These are phyloP conservation scores for Ambrosia trifida DNA, from an alignment of 129 eudicot species.

Conservation along the genomic window DNA sequence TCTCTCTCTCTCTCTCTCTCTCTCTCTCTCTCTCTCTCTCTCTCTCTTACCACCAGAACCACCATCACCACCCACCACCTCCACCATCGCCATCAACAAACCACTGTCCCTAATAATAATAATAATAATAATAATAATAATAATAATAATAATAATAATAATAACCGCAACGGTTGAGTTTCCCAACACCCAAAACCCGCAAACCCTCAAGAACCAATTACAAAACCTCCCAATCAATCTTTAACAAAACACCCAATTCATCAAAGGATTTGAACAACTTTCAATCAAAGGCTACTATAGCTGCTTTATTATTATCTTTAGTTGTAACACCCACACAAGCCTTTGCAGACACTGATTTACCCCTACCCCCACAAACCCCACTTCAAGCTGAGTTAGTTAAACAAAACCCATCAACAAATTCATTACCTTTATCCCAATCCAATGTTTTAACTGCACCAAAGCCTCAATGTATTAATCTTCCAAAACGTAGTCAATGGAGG, in stretches of 20 bases:
- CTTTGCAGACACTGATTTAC: constrained; percentile 46
- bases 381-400: constrained; percentile 40
- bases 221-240: constrained; percentile 43
- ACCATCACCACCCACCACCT: no score
- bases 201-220: constrained; percentile 37
- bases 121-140: no score
- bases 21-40: no score
- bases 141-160: no score
- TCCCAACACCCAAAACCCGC: constrained; percentile 70
- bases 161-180: no score
- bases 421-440: constrained; percentile 46
- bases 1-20: no score
- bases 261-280: no score
- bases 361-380: constrained; percentile 48
- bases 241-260: no score
- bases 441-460: constrained; percentile 72
- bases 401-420: constrained; percentile 41
- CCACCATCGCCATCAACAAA: no score
- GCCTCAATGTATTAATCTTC: constrained; percentile 67
- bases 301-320: constrained; percentile 70
- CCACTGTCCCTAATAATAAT: no score
- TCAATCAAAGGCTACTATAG: constrained; percentile 51
- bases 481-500: constrained; percentile 82
- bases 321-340: constrained; percentile 44
- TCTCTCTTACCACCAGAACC: no score